Evolutionary conservation across 78 protist species (phyloP).

Genomic region (Planoprotostelium fungivorum): DNA sequence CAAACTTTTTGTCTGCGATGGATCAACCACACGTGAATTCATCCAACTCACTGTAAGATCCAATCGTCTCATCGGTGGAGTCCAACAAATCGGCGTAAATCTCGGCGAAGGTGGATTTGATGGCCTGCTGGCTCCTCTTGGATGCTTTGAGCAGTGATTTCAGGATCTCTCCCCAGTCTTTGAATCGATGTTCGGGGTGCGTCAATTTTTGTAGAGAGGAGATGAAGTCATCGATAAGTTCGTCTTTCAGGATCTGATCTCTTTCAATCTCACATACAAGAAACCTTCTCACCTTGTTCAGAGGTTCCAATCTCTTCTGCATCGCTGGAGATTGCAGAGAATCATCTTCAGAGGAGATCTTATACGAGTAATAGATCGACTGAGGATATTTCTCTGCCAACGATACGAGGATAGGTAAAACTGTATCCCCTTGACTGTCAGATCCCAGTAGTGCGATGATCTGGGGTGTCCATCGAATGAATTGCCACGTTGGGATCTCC

Average conservation of each 20-base stretch:
- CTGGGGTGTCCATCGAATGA: slow-evolving; percentile 66
- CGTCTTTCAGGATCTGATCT: slow-evolving; percentile 19
- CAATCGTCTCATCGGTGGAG: not conserved
- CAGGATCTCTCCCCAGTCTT: slow-evolving; percentile 44
- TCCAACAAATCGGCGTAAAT: slow-evolving; percentile 37
- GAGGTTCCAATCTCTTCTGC: slow-evolving; percentile 7
- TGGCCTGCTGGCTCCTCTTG: not conserved
- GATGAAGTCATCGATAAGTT: slow-evolving; percentile 24
- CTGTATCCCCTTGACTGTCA: slow-evolving; percentile 33
- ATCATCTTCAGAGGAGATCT: slow-evolving; percentile 35
- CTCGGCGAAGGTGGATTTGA: not conserved
- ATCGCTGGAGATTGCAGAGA: slow-evolving; percentile 5
- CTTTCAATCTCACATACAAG: too few relatives aligned
- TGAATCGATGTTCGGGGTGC: slow-evolving; percentile 65
- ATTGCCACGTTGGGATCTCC: slow-evolving; percentile 67
- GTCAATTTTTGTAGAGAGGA: slow-evolving; percentile 18
- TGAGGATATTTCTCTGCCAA: slow-evolving; percentile 70
- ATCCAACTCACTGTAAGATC: slow-evolving; percentile 5
- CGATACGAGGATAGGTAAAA: slow-evolving; percentile 18
- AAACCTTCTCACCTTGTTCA: not conserved
- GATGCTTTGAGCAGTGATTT: slow-evolving; percentile 26
- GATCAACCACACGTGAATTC: not conserved
- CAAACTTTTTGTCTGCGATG: slow-evolving; percentile 24
- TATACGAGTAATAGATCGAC: slow-evolving; percentile 60
- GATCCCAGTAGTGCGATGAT: slow-evolving; percentile 48